Evolutionary conservation across 2,329 filamentous ascomycete species (phyloP), one percentile per base, ranked within the genome.

Genomic region (Hymenoscyphus fraxineus): DNA sequence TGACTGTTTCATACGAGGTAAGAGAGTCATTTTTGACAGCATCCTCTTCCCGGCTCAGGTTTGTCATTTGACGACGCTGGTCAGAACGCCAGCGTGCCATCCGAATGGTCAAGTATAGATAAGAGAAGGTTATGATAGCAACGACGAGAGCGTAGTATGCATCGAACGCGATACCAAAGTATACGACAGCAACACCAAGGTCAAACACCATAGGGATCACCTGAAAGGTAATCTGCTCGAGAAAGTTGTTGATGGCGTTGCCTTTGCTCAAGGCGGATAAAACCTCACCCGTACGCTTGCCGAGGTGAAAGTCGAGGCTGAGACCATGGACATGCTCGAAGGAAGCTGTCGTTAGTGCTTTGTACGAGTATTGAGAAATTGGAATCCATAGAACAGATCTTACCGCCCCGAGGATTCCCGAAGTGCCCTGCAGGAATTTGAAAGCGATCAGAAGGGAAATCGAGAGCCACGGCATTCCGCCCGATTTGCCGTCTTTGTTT

Each of bases 21-120:
- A 99, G 95, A 0, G 95, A 98, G 77, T 99, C 95, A 75, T 97
- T 98, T 79, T 98, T 98, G 71, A 98, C 93, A 6, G 95, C 95
- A 77, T 97, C 94, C 78, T 97, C 93, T 78, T 97, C 93, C 68
- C 95, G 86, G 70, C 95, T 93, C 15, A 93, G 92, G 75, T 97
- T 98, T 60, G 94, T 94, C 90, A 97, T 97, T 73, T 94, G 87
- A 66, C 95, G 86, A 72, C 95, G 88, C 72, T 97, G 92, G 73
- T 96, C 92, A 6, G 93, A 92, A 71, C 95, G 86, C 80, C 93
- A 97, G 67, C 94, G 90, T 16, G 95, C 94, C 89, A 99, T 93
- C 69, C 93, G 91, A 71, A 99, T 92, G 6, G 95, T 99, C 74
- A 98, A 86, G 78, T 97, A 97, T 62, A 98, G 88, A 79, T 99